Percentiles rank a stretch among this genome's conserved stretches.
Conservation (phyloP, 2,329 filamentous ascomycete species). For the Rhynchosporium agropyri region DNA sequence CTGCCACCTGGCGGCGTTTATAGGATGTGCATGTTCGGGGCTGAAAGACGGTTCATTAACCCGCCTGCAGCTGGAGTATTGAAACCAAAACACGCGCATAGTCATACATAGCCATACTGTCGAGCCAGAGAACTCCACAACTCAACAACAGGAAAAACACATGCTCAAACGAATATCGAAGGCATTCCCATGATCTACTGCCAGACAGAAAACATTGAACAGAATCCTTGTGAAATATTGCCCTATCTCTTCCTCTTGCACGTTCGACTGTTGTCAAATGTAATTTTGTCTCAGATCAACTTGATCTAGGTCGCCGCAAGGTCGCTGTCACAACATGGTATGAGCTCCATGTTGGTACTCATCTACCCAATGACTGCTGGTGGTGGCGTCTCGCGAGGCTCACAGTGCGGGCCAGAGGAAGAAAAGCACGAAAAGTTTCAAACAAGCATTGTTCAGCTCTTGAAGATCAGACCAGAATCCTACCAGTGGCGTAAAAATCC, state of each 20-base stretch:
- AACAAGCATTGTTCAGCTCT: conserved; percentile 15
- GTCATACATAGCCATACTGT: too few species aligned
- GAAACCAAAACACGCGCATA: conserved; percentile 2
- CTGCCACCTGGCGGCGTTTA: background rate
- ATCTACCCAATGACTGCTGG: conserved; percentile 3
- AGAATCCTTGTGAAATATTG: background rate
- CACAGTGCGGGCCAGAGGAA: conserved; percentile 8
- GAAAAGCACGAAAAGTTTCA: conserved; percentile 5
- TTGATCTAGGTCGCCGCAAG: conserved; percentile 13
- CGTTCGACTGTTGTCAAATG: background rate
- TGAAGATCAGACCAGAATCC: conserved; percentile 11
- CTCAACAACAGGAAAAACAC: background rate
- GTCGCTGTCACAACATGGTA: conserved; percentile 12
- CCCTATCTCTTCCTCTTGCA: background rate
- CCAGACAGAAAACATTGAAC: background rate
- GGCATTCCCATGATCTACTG: background rate
- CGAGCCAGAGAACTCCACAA: too few species aligned
- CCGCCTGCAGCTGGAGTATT: conserved; percentile 13
- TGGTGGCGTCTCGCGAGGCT: conserved; percentile 16
- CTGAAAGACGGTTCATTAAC: conserved; percentile 10
- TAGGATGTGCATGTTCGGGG: conserved; percentile 14
- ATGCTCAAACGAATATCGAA: background rate
- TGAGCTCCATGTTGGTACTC: background rate
- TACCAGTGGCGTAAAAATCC: background rate
- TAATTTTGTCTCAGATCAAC: conserved; percentile 10